These are phyloP conservation scores for Dacryopinax spathularia DNA, from an alignment of 768 basidiomycete species.

Conservation along the genomic window DNA sequence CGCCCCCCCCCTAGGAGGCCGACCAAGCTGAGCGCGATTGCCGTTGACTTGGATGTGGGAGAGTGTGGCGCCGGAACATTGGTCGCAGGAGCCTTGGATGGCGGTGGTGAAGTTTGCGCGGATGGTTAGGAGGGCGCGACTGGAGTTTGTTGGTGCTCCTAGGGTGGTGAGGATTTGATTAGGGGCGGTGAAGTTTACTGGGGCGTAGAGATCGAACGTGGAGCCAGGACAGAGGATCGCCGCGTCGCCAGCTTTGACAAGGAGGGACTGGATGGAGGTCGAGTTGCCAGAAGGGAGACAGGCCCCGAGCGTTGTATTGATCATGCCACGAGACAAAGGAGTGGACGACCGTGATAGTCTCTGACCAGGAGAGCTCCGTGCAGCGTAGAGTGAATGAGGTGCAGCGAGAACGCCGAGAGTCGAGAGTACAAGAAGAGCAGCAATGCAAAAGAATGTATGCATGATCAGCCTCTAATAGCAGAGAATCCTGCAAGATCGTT, in stretches of 20 bases:
- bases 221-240: conserved; percentile 8
- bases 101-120: conserved; percentile 60
- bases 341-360: background rate
- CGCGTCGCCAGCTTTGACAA: background rate
- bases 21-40: conserved; percentile 51
- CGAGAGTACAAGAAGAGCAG: background rate
- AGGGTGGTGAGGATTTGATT: conserved; percentile 9
- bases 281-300: conserved; percentile 1
- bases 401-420: background rate
- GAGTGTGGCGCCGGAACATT: conserved; percentile 47
- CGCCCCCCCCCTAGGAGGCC: conserved; percentile 41
- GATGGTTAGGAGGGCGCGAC: conserved; percentile 57
- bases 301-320: background rate
- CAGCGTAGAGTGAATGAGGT: background rate
- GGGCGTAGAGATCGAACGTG: conserved; percentile 2
- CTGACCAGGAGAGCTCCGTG: no score
- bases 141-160: conserved; percentile 17
- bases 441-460: background rate
- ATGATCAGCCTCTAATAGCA: background rate
- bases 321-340: background rate
- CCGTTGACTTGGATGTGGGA: conserved; percentile 63
- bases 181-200: conserved; percentile 5
- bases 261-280: background rate
- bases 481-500: background rate
- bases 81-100: conserved; percentile 47